phyloP scores from a whole-genome alignment of 2,329 filamentous ascomycete species.

The Bipolaris zeicola region DNA sequence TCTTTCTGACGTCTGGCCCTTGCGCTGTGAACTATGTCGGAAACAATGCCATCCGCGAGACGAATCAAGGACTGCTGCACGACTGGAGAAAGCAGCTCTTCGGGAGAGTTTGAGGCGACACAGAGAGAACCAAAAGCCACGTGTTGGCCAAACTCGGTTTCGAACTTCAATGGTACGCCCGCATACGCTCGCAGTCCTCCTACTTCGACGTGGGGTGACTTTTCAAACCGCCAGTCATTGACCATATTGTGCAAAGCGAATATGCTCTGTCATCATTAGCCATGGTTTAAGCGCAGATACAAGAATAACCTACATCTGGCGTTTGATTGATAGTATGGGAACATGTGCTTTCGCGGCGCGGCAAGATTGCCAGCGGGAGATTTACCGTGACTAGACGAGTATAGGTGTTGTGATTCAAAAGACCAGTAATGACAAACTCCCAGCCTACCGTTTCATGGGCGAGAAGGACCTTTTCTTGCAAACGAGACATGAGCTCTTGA shows the following conservation, averaged over 20 bases:
- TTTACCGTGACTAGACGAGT: slow-evolving; percentile 52
- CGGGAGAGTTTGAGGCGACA: slow-evolving; percentile 48
- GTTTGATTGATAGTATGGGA: slow-evolving; percentile 52
- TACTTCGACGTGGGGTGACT: slow-evolving; percentile 50
- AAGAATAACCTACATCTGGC: slow-evolving; percentile 32
- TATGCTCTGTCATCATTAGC: slow-evolving; percentile 34
- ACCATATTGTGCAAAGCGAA: slow-evolving; percentile 52
- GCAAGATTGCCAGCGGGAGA: slow-evolving; percentile 50
- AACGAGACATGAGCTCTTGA: slow-evolving; percentile 47
- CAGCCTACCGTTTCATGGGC: slow-evolving; percentile 52
- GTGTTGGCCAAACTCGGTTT: slow-evolving; percentile 49
- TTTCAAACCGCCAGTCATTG: slow-evolving; percentile 53
- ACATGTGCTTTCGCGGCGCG: slow-evolving; percentile 54
- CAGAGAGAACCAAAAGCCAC: slow-evolving; percentile 53
- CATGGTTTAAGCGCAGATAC: neutral
- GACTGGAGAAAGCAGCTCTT: slow-evolving; percentile 37
- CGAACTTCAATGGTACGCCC: slow-evolving; percentile 49
- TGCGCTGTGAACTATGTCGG: slow-evolving; percentile 50
- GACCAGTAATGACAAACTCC: slow-evolving; percentile 55
- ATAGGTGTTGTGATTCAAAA: slow-evolving; percentile 53
- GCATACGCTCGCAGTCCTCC: slow-evolving; percentile 52
- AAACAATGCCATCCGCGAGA: slow-evolving; percentile 50
- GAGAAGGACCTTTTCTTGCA: slow-evolving; percentile 53
- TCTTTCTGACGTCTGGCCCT: slow-evolving; percentile 49
- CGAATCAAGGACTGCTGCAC: slow-evolving; percentile 45